Base-by-base conservation (phyloP, 2,329 filamentous ascomycete species). In the Plectosphaerella plurivora region DNA sequence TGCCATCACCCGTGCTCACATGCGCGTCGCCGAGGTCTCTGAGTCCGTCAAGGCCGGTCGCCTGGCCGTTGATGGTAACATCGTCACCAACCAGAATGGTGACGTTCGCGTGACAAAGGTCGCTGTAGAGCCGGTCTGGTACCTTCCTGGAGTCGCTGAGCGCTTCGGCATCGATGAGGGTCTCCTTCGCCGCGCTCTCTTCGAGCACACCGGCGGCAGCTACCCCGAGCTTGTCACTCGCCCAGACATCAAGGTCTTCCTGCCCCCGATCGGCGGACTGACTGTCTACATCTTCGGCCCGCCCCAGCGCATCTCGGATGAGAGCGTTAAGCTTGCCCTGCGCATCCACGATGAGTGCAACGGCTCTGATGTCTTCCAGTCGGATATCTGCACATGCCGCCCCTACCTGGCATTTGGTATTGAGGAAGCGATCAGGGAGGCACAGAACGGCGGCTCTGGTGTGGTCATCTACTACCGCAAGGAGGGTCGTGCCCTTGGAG, bases 381-480 rank as follows among this genome's bases (percentile, higher is more conserved):
- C 91, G 18, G 94, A 99, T 68, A 99, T 97, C 64, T 97, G 94
- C 74, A 97, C 94, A 10, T 97, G 93, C 71, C 83, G 90, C 53
- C 94, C 94, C 14, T 97, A 97, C 67, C 83, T 97, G 53, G 95
- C 96, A 65, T 97, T 95, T 66, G 94, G 94, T 55, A 95, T 99
- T 55, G 91, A 96, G 65, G 94, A 99, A 71, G 94, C 94, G 14
- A 92, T 99, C 61, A 96, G 95, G 65, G 91, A 97, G 72, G 94
- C 94, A 10, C 94, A 97, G 68, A 91, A 88, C 52, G 93, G 93
- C 51, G 93, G 93, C 47, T 93, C 87, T 61, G 93, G 93, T 52
- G 91, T 97, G 22, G 93, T 97, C 51, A 97, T 97, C 67, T 99
- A 99, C 70, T 99, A 97, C 82, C 86, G 94, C 60, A 99, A 99